Base-by-base conservation (phyloP, 208 protist species). In the Leishmania arabica region DNA sequence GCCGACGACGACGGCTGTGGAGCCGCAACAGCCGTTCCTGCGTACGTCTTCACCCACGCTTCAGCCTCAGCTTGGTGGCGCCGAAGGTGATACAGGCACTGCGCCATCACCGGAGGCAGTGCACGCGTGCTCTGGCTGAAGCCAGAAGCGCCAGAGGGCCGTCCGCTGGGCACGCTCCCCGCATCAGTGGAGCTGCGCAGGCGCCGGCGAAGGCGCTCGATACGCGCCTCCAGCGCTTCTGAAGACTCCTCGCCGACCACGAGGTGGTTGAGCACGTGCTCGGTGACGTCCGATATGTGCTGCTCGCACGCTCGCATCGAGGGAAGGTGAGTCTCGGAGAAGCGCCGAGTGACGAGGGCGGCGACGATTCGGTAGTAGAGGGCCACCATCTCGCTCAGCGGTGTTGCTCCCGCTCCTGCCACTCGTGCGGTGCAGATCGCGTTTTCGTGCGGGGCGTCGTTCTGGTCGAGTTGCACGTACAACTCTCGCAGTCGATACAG, bases 341-440 rank as follows among this genome's bases (percentile, higher is more conserved):
- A 84, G 69, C 70, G 86, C 54, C 65, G 42, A 37, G 78, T 64
- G 4, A 89, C 86, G 27, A 86, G 56, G 7, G 79, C 73, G 15
- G 86, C 73, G 31, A 89, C 86, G n/a, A 89, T 58, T 45, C 86
- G 86, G 72, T 86, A 69, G 62, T 89, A 89, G 6, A 89, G 75
- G 7, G 51, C 7, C 21, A 68, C 37, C 75, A 89, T 89, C 40
- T 89, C 86, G 7, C 62, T 37, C 21, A 78, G 62, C 62, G 76
- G 76, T 19, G 76, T 69, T 34, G 72, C 72, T n/a, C 53, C 72
- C 19, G 37, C 60, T 24, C 24, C 75, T 34, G 56, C 42, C 45
- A 69, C 60, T 24, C 53, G 37, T 7, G 37, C 58, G 53, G 75
- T 70, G 75, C 45, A 47, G 37, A 53, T 27, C 27, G 5, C 34